Conservation (phyloP, 2,329 filamentous ascomycete genomes). For the Colletotrichum plurivorum region DNA sequence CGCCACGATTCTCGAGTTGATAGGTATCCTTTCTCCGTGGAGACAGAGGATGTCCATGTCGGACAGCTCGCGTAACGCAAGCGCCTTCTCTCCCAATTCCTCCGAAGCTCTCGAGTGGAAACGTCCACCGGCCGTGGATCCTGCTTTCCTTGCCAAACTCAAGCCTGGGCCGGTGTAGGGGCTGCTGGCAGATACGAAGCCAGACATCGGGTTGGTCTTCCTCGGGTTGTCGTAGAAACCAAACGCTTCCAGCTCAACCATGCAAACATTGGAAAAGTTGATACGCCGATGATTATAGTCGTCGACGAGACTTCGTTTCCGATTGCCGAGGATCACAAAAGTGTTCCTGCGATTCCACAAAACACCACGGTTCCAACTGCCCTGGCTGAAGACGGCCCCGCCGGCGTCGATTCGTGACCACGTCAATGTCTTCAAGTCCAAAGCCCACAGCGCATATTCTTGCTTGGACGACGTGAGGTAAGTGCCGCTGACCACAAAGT, state of each 20-base stretch:
- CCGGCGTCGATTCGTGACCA: conserved; percentile 98
- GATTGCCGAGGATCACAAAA: conserved; percentile 95
- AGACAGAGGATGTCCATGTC: conserved; percentile 98
- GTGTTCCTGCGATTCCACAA: conserved; percentile 94
- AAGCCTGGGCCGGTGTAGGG: conserved; percentile 71
- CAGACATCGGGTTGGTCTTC: conserved; percentile 81
- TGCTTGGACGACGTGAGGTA: conserved; percentile 98
- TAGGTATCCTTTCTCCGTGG: conserved; percentile 90
- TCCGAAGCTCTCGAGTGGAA: conserved; percentile 83
- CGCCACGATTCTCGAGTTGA: conserved; percentile 91
- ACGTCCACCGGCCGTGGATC: conserved; percentile 81
- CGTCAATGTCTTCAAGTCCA: conserved; percentile 88
- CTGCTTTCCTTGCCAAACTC: conserved; percentile 71
- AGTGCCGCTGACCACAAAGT: conserved; percentile 97
- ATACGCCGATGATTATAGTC: conserved; percentile 98
- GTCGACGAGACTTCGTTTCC: conserved; percentile 93
- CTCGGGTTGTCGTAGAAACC: conserved; percentile 97
- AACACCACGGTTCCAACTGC: conserved; percentile 97
- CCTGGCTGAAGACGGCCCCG: conserved; percentile 93
- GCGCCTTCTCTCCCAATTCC: conserved; percentile 85
- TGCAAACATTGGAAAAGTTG: conserved; percentile 96
- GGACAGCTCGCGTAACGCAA: conserved; percentile 85
- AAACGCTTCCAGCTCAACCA: conserved; percentile 97
- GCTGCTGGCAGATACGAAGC: conserved; percentile 86
- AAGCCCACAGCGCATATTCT: conserved; percentile 96